Conservation (phyloP, 257 asterid genomes). For the Avicennia marina region DNA sequence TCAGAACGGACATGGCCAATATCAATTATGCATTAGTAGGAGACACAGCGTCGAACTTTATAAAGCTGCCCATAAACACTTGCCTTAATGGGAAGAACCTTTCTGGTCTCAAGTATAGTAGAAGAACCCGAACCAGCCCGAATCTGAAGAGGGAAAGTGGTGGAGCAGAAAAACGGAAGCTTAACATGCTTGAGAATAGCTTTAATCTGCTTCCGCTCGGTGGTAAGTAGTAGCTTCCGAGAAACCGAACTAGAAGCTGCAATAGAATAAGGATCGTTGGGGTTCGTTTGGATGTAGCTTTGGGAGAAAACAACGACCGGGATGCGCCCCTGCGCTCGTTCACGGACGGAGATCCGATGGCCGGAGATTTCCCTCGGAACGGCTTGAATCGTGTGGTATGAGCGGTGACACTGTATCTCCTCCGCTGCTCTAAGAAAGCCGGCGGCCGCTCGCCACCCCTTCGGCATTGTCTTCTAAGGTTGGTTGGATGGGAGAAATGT, state of each 20-base stretch:
- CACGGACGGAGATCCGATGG: constrained; percentile 57
- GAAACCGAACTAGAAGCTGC: constrained; percentile 41
- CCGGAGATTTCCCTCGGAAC: constrained; percentile 80
- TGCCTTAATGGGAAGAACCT: constrained; percentile 89
- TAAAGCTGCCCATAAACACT: constrained; percentile 2
- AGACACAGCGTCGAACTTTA: neutral
- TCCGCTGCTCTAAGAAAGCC: constrained; percentile 33
- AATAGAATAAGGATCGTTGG: constrained; percentile 52
- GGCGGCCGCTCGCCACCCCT: constrained; percentile 79
- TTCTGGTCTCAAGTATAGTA: constrained; percentile 54
- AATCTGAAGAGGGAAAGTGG: constrained; percentile 85
- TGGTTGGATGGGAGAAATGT: constrained; percentile 12
- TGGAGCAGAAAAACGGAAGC: constrained; percentile 67
- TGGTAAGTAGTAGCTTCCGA: constrained; percentile 59
- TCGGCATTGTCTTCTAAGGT: constrained; percentile 41
- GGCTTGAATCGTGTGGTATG: constrained; percentile 82
- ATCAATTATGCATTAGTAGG: no score
- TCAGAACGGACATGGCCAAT: neutral
- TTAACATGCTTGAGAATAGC: constrained; percentile 58
- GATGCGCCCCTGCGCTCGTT: constrained; percentile 84
- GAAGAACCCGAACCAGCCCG: constrained; percentile 91
- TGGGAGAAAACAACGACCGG: constrained; percentile 85
- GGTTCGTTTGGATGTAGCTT: constrained; percentile 42
- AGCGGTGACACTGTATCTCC: constrained; percentile 25
- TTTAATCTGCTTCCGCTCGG: constrained; percentile 82